These are phyloP conservation scores for Verticillium nonalfalfae DNA, from an alignment of 2,329 filamentous ascomycete species.

Conservation along the genomic window DNA sequence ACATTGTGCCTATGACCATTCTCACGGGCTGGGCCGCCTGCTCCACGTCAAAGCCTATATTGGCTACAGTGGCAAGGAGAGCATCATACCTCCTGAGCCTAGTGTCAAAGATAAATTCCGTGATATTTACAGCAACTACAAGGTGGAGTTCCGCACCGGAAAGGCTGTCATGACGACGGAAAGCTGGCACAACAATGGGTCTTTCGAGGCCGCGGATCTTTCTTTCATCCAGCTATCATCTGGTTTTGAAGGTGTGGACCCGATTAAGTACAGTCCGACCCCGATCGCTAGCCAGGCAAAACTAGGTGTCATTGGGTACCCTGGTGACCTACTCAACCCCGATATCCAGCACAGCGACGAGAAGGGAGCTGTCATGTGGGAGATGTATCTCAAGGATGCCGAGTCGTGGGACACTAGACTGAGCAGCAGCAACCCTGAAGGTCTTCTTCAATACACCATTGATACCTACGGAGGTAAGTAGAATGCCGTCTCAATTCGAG, in stretches of 20 bases:
- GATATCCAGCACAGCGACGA: background rate
- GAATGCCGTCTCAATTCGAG: background rate
- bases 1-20: constrained; percentile 15
- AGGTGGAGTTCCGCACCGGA: background rate
- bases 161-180: background rate
- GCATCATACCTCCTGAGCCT: background rate
- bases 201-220: background rate
- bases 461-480: background rate
- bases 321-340: background rate
- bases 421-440: background rate
- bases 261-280: background rate
- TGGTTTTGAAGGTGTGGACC: background rate
- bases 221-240: background rate
- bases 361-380: background rate
- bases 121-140: background rate
- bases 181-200: background rate
- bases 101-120: background rate
- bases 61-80: constrained; percentile 19
- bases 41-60: constrained; percentile 23
- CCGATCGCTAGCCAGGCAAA: background rate
- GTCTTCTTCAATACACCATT: background rate
- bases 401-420: background rate
- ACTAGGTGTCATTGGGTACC: background rate
- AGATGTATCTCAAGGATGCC: background rate
- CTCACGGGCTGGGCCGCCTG: constrained; percentile 12